Conservation (phyloP, 2,329 filamentous ascomycete species). For the Mariannaea sp. region DNA sequence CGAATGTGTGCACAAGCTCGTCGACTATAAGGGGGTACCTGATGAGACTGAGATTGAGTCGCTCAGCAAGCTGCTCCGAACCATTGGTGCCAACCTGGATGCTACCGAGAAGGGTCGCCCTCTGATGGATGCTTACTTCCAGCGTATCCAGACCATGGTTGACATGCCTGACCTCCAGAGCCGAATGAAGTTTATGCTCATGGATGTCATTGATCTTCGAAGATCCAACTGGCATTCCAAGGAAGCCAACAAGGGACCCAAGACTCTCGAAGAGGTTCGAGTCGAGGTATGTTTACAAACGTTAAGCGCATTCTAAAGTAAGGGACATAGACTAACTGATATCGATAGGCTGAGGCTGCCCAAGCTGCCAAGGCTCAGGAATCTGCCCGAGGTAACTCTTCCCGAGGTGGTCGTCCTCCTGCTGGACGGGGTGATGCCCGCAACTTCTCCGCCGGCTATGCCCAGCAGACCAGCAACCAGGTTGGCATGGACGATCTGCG, state of each 20-base stretch:
- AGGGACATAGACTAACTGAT: constrained; percentile 32
- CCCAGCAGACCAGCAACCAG: constrained; percentile 78
- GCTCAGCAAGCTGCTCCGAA: constrained; percentile 87
- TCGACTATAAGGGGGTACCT: constrained; percentile 90
- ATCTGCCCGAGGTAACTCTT: constrained; percentile 61
- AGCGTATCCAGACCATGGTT: constrained; percentile 81
- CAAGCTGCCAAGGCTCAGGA: constrained; percentile 84
- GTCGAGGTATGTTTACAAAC: constrained; percentile 63
- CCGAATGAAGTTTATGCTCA: constrained; percentile 92
- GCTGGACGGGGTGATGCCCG: constrained; percentile 86
- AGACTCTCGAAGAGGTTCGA: constrained; percentile 93
- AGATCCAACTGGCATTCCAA: constrained; percentile 80
- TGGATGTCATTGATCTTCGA: constrained; percentile 90
- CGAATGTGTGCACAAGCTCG: constrained; percentile 95
- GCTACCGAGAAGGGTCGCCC: constrained; percentile 78
- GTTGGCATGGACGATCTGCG: constrained; percentile 91
- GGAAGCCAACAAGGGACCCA: constrained; percentile 90
- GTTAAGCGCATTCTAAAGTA: not conserved
- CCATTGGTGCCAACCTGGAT: constrained; percentile 88
- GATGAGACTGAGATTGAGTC: constrained; percentile 98
- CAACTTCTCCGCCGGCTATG: constrained; percentile 75
- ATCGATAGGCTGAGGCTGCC: constrained; percentile 68
- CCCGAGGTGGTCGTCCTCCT: constrained; percentile 71
- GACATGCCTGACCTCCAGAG: constrained; percentile 81
- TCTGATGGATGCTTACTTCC: constrained; percentile 94